Conservation (phyloP, 129 eudicot genomes). For the Gnaphalium uliginosum region DNA sequence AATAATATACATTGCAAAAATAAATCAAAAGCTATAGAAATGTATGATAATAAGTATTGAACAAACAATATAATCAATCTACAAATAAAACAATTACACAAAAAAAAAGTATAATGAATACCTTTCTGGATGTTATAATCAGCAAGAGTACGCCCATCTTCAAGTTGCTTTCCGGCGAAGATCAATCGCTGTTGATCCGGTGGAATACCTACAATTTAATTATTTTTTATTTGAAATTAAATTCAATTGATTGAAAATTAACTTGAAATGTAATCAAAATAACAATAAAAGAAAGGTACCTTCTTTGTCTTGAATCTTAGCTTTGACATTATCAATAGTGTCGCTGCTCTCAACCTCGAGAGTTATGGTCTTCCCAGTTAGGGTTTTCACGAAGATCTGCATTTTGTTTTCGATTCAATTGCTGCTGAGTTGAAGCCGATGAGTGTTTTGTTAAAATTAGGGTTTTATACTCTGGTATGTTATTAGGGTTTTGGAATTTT, state of each 20-base stretch:
- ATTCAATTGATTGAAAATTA: background rate
- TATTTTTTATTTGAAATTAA: background rate
- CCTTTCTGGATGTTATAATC: conserved; percentile 64
- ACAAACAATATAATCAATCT: background rate
- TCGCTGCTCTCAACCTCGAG: conserved; percentile 57
- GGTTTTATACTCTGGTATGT: background rate
- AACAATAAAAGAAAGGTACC: background rate
- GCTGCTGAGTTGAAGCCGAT: background rate
- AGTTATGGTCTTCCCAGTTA: conserved; percentile 57
- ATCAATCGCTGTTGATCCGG: conserved; percentile 55
- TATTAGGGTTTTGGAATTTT: background rate
- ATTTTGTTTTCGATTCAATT: conserved; percentile 23
- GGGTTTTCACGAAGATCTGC: conserved; percentile 64
- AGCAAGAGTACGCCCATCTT: conserved; percentile 55
- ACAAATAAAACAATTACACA: background rate
- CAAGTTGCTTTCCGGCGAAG: conserved; percentile 55
- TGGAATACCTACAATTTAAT: conserved; percentile 38
- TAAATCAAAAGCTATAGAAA: background rate
- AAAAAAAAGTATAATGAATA: background rate
- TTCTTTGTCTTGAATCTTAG: conserved; percentile 61
- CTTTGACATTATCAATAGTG: conserved; percentile 55
- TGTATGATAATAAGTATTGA: background rate
- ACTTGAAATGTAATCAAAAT: background rate
- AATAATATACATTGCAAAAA: background rate
- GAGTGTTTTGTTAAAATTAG: background rate